Conservation (phyloP, 805 yeast species). For the Suhomyces sp. region DNA sequence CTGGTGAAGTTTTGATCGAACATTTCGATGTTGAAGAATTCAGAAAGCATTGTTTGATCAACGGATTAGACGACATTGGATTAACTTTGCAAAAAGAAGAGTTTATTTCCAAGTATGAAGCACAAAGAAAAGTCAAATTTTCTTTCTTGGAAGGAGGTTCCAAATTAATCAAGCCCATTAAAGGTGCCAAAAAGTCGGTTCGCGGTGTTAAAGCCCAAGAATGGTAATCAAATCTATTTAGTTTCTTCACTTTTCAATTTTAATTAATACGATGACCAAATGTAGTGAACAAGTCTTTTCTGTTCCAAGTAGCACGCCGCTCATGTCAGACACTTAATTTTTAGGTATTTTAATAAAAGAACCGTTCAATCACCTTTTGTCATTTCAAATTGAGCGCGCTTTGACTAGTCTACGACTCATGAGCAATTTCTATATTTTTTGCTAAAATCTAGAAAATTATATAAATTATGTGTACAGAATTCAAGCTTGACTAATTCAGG, state of each 20-base stretch:
- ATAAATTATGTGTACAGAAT: not conserved
- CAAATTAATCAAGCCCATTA: slow-evolving; percentile 59
- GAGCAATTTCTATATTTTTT: not conserved
- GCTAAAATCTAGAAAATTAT: not conserved
- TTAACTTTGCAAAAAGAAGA: slow-evolving; percentile 88
- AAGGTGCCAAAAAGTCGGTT: slow-evolving; percentile 64
- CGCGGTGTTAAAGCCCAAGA: slow-evolving; percentile 71
- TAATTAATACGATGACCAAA: not conserved
- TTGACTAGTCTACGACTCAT: too few species aligned
- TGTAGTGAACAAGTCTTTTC: not conserved
- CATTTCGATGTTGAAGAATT: slow-evolving; percentile 85
- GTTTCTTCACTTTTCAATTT: not conserved
- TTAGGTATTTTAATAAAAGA: too few species aligned
- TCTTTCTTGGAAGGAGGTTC: slow-evolving; percentile 94
- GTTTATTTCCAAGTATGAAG: slow-evolving; percentile 71
- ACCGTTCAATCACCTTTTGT: too few species aligned
- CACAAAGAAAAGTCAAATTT: slow-evolving; percentile 68
- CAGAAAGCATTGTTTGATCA: slow-evolving; percentile 91
- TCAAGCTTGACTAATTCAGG: not conserved
- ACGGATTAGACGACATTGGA: slow-evolving; percentile 97
- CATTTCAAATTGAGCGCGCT: too few species aligned
- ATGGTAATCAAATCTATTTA: slow-evolving; percentile 46
- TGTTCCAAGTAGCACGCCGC: too few species aligned
- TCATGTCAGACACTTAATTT: too few species aligned
- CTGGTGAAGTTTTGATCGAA: slow-evolving; percentile 61